Evolutionary conservation across 805 yeast genomes (phyloP).

Genomic region (Brettanomyces custersianus): DNA sequence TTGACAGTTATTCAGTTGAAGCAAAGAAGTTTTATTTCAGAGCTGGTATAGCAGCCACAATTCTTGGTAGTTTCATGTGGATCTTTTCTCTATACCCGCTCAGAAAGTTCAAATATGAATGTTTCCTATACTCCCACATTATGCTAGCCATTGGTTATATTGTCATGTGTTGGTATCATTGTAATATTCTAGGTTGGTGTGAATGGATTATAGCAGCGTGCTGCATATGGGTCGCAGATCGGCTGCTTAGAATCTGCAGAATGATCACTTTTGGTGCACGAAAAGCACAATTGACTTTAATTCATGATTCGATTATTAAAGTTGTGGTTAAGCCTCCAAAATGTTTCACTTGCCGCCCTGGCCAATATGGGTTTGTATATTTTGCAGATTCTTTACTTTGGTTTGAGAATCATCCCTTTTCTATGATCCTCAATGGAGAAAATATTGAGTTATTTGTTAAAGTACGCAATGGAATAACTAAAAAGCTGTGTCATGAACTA

Average conservation of each 20-base stretch:
- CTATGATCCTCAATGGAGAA: conserved; percentile 34
- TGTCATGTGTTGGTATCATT: conserved; percentile 51
- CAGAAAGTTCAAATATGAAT: conserved; percentile 50
- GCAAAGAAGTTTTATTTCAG: conserved; percentile 11
- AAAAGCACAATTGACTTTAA: conserved; percentile 13
- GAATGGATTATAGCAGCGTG: conserved; percentile 28
- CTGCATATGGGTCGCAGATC: conserved; percentile 44
- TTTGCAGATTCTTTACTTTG: conserved; percentile 40
- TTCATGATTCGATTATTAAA: conserved; percentile 28
- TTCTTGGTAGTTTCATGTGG: conserved; percentile 32
- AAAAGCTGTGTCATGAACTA: conserved; percentile 26
- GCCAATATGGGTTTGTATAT: conserved; percentile 48
- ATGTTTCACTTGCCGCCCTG: conserved; percentile 42
- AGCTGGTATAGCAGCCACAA: conserved; percentile 33
- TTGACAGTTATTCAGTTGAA: conserved; percentile 7
- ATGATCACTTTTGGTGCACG: conserved; percentile 17
- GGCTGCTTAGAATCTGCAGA: conserved; percentile 34
- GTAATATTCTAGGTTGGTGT: conserved; percentile 28
- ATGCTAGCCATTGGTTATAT: conserved; percentile 44
- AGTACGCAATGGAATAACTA: conserved; percentile 46
- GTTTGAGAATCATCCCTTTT: conserved; percentile 73
- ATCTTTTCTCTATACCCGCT: conserved; percentile 42
- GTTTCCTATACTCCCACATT: conserved; percentile 51
- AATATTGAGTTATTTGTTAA: conserved; percentile 34
- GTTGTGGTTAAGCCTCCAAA: conserved; percentile 42